Conservation (phyloP, 495 filamentous ascomycete species). For the Penicillium canescens region DNA sequence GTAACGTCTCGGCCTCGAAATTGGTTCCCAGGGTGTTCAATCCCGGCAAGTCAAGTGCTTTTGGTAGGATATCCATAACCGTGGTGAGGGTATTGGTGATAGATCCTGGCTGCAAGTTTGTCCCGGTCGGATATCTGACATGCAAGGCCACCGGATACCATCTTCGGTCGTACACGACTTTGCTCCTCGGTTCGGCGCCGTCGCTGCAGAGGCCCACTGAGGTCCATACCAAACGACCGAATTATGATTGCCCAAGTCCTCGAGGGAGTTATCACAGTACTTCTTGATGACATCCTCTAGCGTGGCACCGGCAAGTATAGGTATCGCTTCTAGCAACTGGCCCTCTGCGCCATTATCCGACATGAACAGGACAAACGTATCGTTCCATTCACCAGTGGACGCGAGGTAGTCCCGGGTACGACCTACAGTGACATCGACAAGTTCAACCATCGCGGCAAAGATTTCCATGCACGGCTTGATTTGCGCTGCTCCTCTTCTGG, state of each 20-base stretch:
- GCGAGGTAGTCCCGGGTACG: constrained; percentile 47
- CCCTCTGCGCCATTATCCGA: constrained; percentile 56
- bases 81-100: no score
- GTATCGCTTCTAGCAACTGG: constrained; percentile 29
- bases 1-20: constrained; percentile 47
- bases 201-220: no score
- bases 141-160: no score
- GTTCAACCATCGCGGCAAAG: no score
- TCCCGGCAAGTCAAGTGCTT: constrained; percentile 52
- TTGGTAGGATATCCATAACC: constrained; percentile 53
- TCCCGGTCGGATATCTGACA: no score
- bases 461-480: constrained; percentile 51
- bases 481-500: constrained; percentile 20
- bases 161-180: no score
- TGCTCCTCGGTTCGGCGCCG: no score
- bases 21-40: constrained; percentile 45
- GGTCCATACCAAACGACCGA: no score
- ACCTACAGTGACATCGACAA: constrained; percentile 55
- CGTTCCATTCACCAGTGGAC: constrained; percentile 50
- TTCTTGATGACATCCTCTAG: constrained; percentile 28
- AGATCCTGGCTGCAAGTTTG: no score
- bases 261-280: constrained; percentile 57
- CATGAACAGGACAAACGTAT: constrained; percentile 56
- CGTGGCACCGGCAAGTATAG: constrained; percentile 2
- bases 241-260: constrained; percentile 57